Evolutionary conservation across 345 rosid species (phyloP).

Genomic region (Syzygium aromaticum): DNA sequence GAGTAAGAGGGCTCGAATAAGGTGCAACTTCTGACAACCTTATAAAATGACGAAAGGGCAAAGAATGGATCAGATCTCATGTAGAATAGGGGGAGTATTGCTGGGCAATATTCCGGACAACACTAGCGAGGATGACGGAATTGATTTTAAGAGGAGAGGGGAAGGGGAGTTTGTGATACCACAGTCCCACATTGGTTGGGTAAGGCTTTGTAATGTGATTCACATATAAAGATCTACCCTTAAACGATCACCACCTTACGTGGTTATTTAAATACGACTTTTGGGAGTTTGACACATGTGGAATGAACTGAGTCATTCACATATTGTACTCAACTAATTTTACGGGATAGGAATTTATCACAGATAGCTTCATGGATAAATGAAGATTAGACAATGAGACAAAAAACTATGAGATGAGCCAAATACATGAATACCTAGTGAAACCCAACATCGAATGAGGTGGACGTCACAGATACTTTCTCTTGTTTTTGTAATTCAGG

Average conservation of each 20-base stretch:
- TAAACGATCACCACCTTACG: not conserved
- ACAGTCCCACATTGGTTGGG: not conserved
- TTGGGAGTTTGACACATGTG: not conserved
- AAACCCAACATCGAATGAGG: not conserved
- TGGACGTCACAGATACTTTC: not conserved
- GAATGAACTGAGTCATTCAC: not conserved
- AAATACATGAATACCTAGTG: not conserved
- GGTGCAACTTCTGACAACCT: not conserved
- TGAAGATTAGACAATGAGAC: not conserved
- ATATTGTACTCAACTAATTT: not conserved
- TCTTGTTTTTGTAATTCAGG: not conserved
- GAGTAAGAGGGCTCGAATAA: not conserved
- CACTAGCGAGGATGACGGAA: not conserved
- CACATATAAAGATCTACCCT: not conserved
- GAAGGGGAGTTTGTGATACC: not conserved
- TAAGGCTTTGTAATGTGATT: not conserved
- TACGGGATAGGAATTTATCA: not conserved
- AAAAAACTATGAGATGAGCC: not conserved
- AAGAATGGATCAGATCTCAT: not conserved
- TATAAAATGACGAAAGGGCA: not conserved
- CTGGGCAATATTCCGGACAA: no score
- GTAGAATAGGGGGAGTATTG: not conserved
- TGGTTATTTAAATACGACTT: not conserved
- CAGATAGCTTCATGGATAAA: not conserved
- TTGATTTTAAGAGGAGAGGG: not conserved